These are phyloP conservation scores for Saururus chinensis DNA, from an alignment of 164 flowering plant species.

Conservation along the genomic window DNA sequence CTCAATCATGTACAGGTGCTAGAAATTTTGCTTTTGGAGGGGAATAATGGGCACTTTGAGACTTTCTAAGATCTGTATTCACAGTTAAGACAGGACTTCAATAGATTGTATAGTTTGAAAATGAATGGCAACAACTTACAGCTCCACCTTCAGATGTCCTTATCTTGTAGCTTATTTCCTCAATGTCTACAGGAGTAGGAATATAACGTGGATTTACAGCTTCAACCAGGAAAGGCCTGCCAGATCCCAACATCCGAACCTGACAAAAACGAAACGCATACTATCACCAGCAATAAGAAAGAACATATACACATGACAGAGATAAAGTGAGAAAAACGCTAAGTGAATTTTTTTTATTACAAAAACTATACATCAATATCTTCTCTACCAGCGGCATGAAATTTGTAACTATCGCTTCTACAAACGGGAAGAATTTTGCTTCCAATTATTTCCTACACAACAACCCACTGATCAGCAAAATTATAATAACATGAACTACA, in stretches of 20 bases:
- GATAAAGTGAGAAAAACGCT: neutral
- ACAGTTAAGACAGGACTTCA: neutral
- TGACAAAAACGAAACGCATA: slow-evolving; percentile 14
- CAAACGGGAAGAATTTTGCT: slow-evolving; percentile 53
- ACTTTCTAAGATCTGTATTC: neutral
- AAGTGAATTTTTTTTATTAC: neutral
- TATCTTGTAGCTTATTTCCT: slow-evolving; percentile 48
- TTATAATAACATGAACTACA: neutral
- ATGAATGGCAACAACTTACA: slow-evolving; percentile 31
- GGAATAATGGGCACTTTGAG: neutral
- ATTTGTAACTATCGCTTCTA: slow-evolving; percentile 71
- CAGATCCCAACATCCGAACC: slow-evolving; percentile 99
- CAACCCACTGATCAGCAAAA: slow-evolving; percentile 1
- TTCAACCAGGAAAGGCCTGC: slow-evolving; percentile 89
- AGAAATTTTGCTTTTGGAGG: too few relatives aligned
- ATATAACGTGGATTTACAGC: slow-evolving; percentile 71
- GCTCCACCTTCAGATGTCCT: slow-evolving; percentile 42
- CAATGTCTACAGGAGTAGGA: slow-evolving; percentile 37
- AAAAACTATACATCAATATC: slow-evolving; percentile 76
- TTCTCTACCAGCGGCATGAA: slow-evolving; percentile 99
- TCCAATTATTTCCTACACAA: slow-evolving; percentile 74
- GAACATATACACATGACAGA: too few relatives aligned
- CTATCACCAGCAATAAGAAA: neutral
- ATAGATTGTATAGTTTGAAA: neutral
- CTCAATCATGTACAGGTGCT: too few relatives aligned